Evolutionary conservation across 2,329 filamentous ascomycete species (phyloP), one percentile per base, ranked within the genome.

Genomic region (Colletotrichum incanum): DNA sequence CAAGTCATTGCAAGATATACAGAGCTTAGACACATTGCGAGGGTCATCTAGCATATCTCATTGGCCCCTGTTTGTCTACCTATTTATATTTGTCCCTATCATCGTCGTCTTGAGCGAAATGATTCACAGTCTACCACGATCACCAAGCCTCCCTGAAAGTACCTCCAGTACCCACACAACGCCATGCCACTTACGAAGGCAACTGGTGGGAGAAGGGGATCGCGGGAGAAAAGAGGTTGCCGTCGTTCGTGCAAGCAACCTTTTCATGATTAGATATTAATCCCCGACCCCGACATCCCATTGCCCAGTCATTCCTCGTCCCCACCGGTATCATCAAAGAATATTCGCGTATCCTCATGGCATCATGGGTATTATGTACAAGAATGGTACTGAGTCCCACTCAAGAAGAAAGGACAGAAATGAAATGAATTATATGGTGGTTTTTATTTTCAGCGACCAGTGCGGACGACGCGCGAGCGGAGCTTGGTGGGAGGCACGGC

Each of bases 281-380:
- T 54, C 68, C 64, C 43, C n/a, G 8, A 56, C 37, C 31, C 2
- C 26, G 6, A 6, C 18, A 2, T 12, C 18, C 28, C 39, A 9
- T 2, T 23, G 18, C 18, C 11, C 39, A 55, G 60, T 20, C 50
- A 12, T 23, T n/a, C 52, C 11, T 58, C 37, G 31, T 20, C 18
- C 18, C 18, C 20, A 2, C 23, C 37, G 49, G 2, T 28, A 45
- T 41, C 12, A 60, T 55, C 31, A 54, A 60, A 16, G 23, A 49
- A 26, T 34, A 23, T 43, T 26, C 14, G 39, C 58, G 37, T 69
- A 65, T 72, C 52, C 49, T 64, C 54, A 69, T 49, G 69, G 45
- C 39, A 69, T 49, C 65, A 72, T 72, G 65, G 59, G 54, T 60
- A 69, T 63, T 71, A 69, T 72, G 45, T 72, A 72, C 65, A 54